Evolutionary conservation across 176 grass and related monocot species (phyloP).

Genomic region (Bonia amplexicaulis): DNA sequence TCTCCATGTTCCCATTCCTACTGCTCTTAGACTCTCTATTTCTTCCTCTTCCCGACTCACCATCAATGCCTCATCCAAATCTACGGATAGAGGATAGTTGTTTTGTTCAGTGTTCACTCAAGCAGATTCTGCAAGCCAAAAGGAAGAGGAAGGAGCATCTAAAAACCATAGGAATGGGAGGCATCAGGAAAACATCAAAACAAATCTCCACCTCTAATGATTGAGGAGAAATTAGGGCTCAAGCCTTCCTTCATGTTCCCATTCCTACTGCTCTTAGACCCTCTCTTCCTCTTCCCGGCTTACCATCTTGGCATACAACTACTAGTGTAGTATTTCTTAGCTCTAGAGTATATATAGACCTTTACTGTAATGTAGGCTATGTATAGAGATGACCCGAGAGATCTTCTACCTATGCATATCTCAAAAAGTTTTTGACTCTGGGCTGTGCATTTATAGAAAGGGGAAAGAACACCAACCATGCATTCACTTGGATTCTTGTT

Average conservation of each 20-base stretch:
- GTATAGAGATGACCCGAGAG: neutral
- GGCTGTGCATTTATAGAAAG: neutral
- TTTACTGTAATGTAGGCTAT: neutral
- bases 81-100: neutral
- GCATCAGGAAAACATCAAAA: neutral
- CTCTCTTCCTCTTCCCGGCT: neutral
- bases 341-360: neutral
- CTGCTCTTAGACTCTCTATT: neutral
- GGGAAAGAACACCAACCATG: neutral
- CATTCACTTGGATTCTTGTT: neutral
- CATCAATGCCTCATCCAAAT: neutral
- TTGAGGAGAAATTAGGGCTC: neutral
- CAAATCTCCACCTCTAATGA: neutral
- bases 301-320: neutral
- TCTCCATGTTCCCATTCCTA: neutral
- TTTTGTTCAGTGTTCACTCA: neutral
- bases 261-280: conserved; percentile 1
- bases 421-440: neutral
- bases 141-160: neutral
- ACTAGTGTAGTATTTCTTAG: neutral
- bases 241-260: conserved; percentile 3
- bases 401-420: neutral
- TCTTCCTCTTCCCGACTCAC: neutral
- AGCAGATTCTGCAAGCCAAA: neutral
- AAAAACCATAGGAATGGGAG: conserved; percentile 22